These are phyloP conservation scores for Colletotrichum cereale DNA, from an alignment of 2,329 filamentous ascomycete species.

Conservation along the genomic window DNA sequence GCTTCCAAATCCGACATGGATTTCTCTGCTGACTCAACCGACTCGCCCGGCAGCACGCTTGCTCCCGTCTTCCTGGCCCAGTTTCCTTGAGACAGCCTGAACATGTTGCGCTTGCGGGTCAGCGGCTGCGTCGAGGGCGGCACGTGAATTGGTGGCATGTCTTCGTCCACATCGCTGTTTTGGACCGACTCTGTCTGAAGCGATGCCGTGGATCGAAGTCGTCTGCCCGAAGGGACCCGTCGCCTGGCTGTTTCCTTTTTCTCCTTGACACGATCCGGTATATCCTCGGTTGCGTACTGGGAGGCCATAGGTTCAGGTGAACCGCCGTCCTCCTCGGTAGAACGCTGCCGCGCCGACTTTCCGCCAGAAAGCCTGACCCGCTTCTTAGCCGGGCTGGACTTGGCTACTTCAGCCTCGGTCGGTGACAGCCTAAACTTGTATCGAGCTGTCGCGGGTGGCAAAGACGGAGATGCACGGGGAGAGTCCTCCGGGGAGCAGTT, in stretches of 20 bases:
- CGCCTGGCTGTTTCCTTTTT: conserved; percentile 25
- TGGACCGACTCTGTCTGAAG: conserved; percentile 27
- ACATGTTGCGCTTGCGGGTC: not conserved
- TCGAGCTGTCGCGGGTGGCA: not conserved
- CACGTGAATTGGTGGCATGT: conserved; percentile 34
- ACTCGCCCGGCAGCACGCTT: conserved; percentile 10
- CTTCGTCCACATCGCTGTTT: conserved; percentile 35
- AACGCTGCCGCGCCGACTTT: conserved; percentile 23
- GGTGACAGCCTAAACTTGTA: conserved; percentile 3
- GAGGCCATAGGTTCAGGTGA: conserved; percentile 6
- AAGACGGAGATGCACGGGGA: not conserved
- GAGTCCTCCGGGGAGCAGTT: not conserved
- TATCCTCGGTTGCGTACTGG: conserved; percentile 15
- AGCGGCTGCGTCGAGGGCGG: conserved; percentile 22
- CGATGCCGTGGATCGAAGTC: conserved; percentile 10
- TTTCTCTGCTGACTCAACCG: not conserved
- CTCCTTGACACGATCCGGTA: conserved; percentile 32
- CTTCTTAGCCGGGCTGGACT: conserved; percentile 33
- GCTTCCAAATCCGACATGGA: conserved; percentile 11
- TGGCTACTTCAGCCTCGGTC: not conserved
- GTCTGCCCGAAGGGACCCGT: conserved; percentile 22
- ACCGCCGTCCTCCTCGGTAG: conserved; percentile 16
- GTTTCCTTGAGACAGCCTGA: not conserved
- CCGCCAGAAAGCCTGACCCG: conserved; percentile 25
- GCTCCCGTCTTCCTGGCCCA: conserved; percentile 32